Evolutionary conservation across 73 alveolate species (phyloP), one percentile per base, ranked within the genome.

Genomic region (Diophrys appendiculata): DNA sequence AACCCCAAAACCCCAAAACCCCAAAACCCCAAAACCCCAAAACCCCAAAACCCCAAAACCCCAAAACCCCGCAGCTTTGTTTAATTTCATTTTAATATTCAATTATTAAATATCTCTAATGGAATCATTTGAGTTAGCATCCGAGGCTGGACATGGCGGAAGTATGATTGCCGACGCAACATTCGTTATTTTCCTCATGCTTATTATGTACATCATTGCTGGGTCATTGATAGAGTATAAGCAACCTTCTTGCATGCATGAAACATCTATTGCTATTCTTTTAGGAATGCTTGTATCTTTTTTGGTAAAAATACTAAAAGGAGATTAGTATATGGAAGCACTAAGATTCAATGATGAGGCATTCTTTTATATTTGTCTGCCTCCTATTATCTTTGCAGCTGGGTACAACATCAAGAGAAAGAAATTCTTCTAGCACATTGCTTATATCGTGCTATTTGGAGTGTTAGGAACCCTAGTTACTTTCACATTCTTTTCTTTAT

Each of bases 391-490:
- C 0, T 92, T 95, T 76, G 94, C 97, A 1, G 94, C 97, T 24
- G 99, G 99, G 13, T 95, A 92, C 83, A 92, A 92, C 70, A 82
- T 95, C 88, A 92, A 95, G 86, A 86, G 88, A 73, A 87, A 92
- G 74, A 87, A 89, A 84, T 95, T 97, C 92, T 97, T 97, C 76
- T 81, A 94, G 86, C 96, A 97, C 88, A 90, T 97, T 83, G 75
- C 76, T 32, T 93, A 96, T 82, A 96, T 97, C 31, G 89, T 90
- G 73, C 72, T 96, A 75, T 86, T 92, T 88, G 99, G 99, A 31
- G 91, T 97, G 33, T 78, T 96, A 28, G 99, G 99, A 29, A 97
- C 99, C 13, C 69, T 97, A 70, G 83, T 95, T 32, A 88, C 94
- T 30, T 97, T 96, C 80, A 72, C 89, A 5, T 68, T 95, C 77